Base-by-base conservation (phyloP, 2,329 filamentous ascomycete genomes). In the Microsporum ferrugineum region DNA sequence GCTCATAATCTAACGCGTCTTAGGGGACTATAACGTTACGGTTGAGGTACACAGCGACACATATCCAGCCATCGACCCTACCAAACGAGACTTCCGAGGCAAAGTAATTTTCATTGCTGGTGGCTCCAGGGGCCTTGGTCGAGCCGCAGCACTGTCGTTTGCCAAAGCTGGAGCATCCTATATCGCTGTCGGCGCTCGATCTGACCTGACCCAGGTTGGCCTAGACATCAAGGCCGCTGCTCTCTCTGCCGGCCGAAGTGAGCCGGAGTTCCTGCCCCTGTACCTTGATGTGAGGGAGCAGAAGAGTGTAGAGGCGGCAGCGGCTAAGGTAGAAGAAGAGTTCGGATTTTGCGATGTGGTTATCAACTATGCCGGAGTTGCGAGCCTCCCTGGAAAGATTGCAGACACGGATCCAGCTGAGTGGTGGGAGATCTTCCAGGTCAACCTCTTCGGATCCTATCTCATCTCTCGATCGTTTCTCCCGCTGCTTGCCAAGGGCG, bases 181-280 rank as follows among this genome's bases (percentile, higher is more conserved):
- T 33, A 81, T 87, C 61, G 79, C 78, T 14, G 72, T 86, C 23
- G 77, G 73, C 5, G 82, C 82, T 0, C 79, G 84, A 27, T 80
- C 78, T 2, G 66, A 71, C n/a, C 71, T 82, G 3, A 66, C 71
- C 3, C 69, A 72, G 0, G 68, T 79, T 0, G 69, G 69, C 17
- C 43, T 62, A 7, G 71, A 72, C 0, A 67, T 82, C 12, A 65
- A 66, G 3, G 62, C 66, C 1, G 69, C 67, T 4, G 75, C 79
- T 2, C 70, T 71, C 7, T 65, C 69, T 7, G 75, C 73, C 1
- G 73, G 73, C 1, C 63, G 64, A 1, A 62, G 64, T 0, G 68
- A 63, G 29, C 78, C 79, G 0, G 69, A 73, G 3, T 70, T 85
- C 2, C 63, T 80, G 1, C 68, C 69, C 0, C 64, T 83, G 3